A percentile compares a stretch with the other conserved stretches of the same genome.
These are phyloP conservation scores for Dipodascopsis tothii DNA, from an alignment of 805 yeast species.

Conservation along the genomic window DNA sequence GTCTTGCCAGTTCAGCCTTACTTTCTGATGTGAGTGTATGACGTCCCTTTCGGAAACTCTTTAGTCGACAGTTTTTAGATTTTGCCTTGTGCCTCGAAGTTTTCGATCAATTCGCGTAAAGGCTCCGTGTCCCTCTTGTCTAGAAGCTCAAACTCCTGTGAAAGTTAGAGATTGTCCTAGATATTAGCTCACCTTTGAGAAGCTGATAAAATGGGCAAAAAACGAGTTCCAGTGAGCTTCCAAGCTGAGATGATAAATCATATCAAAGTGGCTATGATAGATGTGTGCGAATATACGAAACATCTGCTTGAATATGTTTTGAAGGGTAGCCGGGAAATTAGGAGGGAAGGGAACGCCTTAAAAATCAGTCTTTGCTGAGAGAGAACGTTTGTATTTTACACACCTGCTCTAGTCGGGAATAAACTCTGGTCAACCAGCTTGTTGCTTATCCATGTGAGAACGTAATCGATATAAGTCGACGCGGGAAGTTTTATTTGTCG, in stretches of 20 bases:
- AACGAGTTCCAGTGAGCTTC: slow-evolving; percentile 98
- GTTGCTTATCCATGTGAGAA: slow-evolving; percentile 79
- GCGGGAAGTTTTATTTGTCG: slow-evolving; percentile 86
- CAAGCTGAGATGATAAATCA: slow-evolving; percentile 77
- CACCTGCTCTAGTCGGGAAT: slow-evolving; percentile 86
- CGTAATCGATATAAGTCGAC: slow-evolving; percentile 83
- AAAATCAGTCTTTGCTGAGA: neutral
- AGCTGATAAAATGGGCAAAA: slow-evolving; percentile 87
- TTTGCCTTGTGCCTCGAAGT: slow-evolving; percentile 79
- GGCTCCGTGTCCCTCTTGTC: slow-evolving; percentile 79
- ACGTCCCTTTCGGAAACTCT: too few relatives aligned
- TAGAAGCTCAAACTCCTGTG: slow-evolving; percentile 62
- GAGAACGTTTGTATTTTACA: neutral
- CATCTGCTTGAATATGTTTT: slow-evolving; percentile 84
- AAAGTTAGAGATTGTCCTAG: too few relatives aligned
- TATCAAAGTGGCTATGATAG: slow-evolving; percentile 90
- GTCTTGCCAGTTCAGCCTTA: too few relatives aligned
- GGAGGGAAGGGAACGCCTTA: slow-evolving; percentile 68
- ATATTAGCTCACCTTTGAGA: slow-evolving; percentile 41
- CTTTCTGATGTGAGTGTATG: too few relatives aligned
- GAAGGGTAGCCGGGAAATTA: slow-evolving; percentile 70
- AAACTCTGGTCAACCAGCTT: slow-evolving; percentile 82
- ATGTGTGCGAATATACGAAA: slow-evolving; percentile 93
- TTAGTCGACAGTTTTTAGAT: slow-evolving; percentile 4
- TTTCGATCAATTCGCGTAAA: slow-evolving; percentile 63